A percentile compares a stretch with the other conserved stretches of the same genome.
Conservation (phyloP, 2,329 filamentous ascomycete species). For the Rosellinia necatrix region DNA sequence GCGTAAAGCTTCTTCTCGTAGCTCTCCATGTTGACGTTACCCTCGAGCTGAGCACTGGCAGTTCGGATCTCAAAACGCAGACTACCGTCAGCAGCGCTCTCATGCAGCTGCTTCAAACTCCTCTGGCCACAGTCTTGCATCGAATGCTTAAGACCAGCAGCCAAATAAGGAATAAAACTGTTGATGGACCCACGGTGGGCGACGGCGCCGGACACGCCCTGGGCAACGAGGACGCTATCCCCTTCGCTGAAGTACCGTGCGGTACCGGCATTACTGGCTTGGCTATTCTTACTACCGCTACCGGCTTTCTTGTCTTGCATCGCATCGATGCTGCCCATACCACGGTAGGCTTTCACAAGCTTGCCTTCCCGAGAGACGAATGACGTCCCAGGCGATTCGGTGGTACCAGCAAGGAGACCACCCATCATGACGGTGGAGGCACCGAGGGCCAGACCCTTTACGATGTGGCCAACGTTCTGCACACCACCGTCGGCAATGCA, state of each 20-base stretch:
- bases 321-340: constrained; percentile 98
- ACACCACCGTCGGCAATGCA: constrained; percentile 98
- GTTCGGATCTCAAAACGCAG: constrained; percentile 94
- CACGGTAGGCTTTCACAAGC: constrained; percentile 98
- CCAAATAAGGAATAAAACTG: constrained; percentile 95
- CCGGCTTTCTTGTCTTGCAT: constrained; percentile 99
- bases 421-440: constrained; percentile 99
- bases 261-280: constrained; percentile 89
- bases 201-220: constrained; percentile 89
- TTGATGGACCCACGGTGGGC: constrained; percentile 82
- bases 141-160: constrained; percentile 95
- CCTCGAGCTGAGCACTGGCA: constrained; percentile 92
- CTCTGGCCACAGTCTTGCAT: constrained; percentile 92
- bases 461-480: constrained; percentile 98
- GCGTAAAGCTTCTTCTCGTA: constrained; percentile 99
- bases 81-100: constrained; percentile 71
- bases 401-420: constrained; percentile 93
- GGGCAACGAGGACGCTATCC: constrained; percentile 90
- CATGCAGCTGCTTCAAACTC: constrained; percentile 77
- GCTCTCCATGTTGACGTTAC: constrained; percentile 96
- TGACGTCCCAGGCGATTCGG: constrained; percentile 94
- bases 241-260: constrained; percentile 98
- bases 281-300: constrained; percentile 70
- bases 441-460: constrained; percentile 94
- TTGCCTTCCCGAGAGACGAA: constrained; percentile 96